Evolutionary conservation across 805 yeast genomes (phyloP).

Genomic region (Saccharomycopsis sp.): DNA sequence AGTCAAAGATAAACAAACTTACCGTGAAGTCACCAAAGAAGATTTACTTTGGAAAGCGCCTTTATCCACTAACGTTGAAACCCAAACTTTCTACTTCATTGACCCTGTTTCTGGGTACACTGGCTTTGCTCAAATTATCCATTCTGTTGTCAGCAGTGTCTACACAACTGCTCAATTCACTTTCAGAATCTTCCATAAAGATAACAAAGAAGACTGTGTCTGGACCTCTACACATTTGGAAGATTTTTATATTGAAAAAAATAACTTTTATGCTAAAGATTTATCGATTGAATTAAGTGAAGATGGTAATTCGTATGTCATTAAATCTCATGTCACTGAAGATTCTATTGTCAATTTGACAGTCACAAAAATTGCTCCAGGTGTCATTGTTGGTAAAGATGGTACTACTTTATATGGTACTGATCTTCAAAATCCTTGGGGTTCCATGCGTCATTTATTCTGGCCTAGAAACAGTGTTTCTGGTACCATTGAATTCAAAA

Average conservation of each 20-base stretch:
- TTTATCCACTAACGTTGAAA: conserved; percentile 81
- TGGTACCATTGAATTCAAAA: conserved; percentile 42
- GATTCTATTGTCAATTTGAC: conserved; percentile 63
- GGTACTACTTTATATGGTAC: conserved; percentile 86
- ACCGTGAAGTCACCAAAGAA: conserved; percentile 42
- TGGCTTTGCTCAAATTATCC: conserved; percentile 92
- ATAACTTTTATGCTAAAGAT: conserved; percentile 71
- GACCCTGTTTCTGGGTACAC: conserved; percentile 49
- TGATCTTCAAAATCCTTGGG: conserved; percentile 83
- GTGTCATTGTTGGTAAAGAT: conserved; percentile 83
- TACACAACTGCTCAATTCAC: conserved; percentile 92
- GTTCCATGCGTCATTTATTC: conserved; percentile 88
- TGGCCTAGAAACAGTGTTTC: conserved; percentile 82
- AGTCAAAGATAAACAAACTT: conserved; percentile 47
- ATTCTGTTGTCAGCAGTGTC: conserved; percentile 74
- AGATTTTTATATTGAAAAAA: conserved; percentile 61
- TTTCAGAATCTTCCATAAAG: conserved; percentile 59
- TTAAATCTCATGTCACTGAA: conserved; percentile 54
- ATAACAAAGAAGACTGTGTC: conserved; percentile 39
- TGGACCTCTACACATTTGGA: conserved; percentile 93
- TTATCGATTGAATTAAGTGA: conserved; percentile 51
- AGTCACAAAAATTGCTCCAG: conserved; percentile 54
- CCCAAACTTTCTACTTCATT: conserved; percentile 83
- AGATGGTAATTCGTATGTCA: conserved; percentile 41
- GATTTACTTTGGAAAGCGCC: conserved; percentile 77